Evolutionary conservation across 148 eudicot species (phyloP).

Genomic region (Rhododendron henanense): DNA sequence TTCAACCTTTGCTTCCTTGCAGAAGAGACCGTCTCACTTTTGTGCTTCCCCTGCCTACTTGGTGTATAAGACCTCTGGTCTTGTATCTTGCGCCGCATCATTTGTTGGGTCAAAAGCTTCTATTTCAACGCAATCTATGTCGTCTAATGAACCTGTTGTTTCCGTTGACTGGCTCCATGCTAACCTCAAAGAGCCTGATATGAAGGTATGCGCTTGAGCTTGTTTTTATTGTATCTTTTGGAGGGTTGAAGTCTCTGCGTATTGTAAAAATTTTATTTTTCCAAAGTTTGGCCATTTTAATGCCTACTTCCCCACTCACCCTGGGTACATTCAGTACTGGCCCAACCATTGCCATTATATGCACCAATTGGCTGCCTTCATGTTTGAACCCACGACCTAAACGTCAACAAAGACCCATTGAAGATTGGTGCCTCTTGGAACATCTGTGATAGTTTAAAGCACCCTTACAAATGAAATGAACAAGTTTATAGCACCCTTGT

Average conservation of each 20-base stretch:
- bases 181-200: slow-evolving; percentile 62
- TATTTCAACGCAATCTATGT: slow-evolving; percentile 51
- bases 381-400: neutral
- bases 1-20: slow-evolving; percentile 14
- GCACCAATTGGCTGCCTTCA: neutral
- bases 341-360: neutral
- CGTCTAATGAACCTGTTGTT: slow-evolving; percentile 82
- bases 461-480: neutral
- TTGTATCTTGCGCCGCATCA: slow-evolving; percentile 37
- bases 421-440: neutral
- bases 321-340: neutral
- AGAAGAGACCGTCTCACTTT: slow-evolving; percentile 41
- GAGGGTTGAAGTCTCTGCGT: neutral
- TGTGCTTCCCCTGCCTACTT: slow-evolving; percentile 24
- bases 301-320: neutral
- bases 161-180: slow-evolving; percentile 96
- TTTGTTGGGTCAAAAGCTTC: slow-evolving; percentile 30
- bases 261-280: neutral
- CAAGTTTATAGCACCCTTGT: neutral
- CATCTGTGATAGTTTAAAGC: neutral
- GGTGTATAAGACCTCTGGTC: slow-evolving; percentile 24
- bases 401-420: neutral
- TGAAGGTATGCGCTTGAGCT: slow-evolving; percentile 54
- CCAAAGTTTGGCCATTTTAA: neutral
- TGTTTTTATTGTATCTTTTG: neutral